phyloP scores from a whole-genome alignment of 2,329 filamentous ascomycete genomes.

The Macrophomina pseudophaseolina region DNA sequence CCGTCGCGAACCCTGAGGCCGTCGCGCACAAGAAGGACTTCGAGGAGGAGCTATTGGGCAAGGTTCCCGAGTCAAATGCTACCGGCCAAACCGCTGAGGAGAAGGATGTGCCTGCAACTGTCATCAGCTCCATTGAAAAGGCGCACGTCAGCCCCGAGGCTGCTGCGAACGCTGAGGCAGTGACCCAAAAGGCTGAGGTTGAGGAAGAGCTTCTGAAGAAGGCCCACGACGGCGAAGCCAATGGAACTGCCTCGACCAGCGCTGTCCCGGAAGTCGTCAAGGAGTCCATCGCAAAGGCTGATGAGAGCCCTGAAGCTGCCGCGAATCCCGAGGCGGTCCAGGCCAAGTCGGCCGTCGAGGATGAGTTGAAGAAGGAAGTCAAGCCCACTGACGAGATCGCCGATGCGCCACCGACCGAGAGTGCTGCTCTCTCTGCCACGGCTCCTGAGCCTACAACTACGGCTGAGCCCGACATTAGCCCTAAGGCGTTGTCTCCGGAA shows the following conservation, averaged over 20 bases:
- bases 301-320: conserved; percentile 71
- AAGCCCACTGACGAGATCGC: conserved; percentile 47
- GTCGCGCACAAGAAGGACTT: conserved; percentile 77
- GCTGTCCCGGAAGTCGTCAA: conserved; percentile 49
- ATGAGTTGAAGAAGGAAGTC: conserved; percentile 72
- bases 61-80: conserved; percentile 55
- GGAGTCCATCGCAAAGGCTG: conserved; percentile 56
- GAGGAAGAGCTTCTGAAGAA: conserved; percentile 30
- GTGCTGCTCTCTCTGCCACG: conserved; percentile 44
- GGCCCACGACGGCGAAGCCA: conserved; percentile 26
- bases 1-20: conserved; percentile 68
- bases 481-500: conserved; percentile 23
- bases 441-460: conserved; percentile 33
- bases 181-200: conserved; percentile 28
- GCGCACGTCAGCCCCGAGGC: conserved; percentile 29
- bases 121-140: conserved; percentile 63
- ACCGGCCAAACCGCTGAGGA: conserved; percentile 43
- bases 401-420: conserved; percentile 50
- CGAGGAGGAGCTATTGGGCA: conserved; percentile 74
- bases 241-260: conserved; percentile 32
- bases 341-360: conserved; percentile 77
- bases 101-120: conserved; percentile 58
- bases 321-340: conserved; percentile 70
- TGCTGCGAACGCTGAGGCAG: conserved; percentile 30
- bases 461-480: conserved; percentile 22